These are phyloP conservation scores for Fusarium oxysporum DNA, from an alignment of 2,329 filamentous ascomycete species.

Conservation along the genomic window DNA sequence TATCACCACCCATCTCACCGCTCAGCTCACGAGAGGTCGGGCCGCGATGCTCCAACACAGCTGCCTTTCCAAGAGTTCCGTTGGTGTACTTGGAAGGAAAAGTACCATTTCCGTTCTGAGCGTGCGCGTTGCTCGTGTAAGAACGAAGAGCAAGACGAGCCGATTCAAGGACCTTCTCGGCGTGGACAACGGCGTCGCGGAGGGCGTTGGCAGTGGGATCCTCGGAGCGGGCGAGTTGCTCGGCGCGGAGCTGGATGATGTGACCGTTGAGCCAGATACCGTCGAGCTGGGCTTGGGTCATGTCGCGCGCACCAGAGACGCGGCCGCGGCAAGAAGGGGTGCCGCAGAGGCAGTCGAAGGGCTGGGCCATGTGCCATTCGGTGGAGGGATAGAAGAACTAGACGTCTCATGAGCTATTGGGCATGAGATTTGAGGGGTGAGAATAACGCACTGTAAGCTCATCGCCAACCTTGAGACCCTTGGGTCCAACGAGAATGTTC, in stretches of 20 bases:
- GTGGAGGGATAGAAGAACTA: slow-evolving; percentile 81
- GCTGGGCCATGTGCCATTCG: slow-evolving; percentile 79
- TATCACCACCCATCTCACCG: slow-evolving; percentile 74
- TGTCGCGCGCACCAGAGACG: slow-evolving; percentile 72
- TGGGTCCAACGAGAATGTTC: slow-evolving; percentile 68
- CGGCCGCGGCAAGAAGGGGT: slow-evolving; percentile 67
- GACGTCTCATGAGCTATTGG: neutral
- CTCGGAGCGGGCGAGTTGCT: slow-evolving; percentile 46
- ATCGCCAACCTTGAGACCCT: slow-evolving; percentile 65
- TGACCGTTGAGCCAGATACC: slow-evolving; percentile 72
- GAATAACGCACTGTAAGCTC: slow-evolving; percentile 63
- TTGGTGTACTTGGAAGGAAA: slow-evolving; percentile 33
- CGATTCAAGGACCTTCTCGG: slow-evolving; percentile 60
- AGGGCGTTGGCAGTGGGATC: slow-evolving; percentile 59
- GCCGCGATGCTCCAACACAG: slow-evolving; percentile 53
- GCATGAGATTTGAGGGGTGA: too few relatives aligned
- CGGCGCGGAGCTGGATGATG: slow-evolving; percentile 66
- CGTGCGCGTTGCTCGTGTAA: slow-evolving; percentile 46
- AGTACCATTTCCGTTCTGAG: slow-evolving; percentile 33
- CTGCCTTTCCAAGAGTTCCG: slow-evolving; percentile 42
- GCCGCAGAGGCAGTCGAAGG: slow-evolving; percentile 74
- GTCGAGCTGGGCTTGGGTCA: slow-evolving; percentile 64
- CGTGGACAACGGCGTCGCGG: slow-evolving; percentile 56
- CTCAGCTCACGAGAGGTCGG: slow-evolving; percentile 66
- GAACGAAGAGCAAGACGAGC: slow-evolving; percentile 57